A percentile compares a stretch with the other conserved stretches of the same genome.
These are phyloP conservation scores for Trichoderma atroviride DNA, from an alignment of 2,329 filamentous ascomycete species.

Conservation along the genomic window DNA sequence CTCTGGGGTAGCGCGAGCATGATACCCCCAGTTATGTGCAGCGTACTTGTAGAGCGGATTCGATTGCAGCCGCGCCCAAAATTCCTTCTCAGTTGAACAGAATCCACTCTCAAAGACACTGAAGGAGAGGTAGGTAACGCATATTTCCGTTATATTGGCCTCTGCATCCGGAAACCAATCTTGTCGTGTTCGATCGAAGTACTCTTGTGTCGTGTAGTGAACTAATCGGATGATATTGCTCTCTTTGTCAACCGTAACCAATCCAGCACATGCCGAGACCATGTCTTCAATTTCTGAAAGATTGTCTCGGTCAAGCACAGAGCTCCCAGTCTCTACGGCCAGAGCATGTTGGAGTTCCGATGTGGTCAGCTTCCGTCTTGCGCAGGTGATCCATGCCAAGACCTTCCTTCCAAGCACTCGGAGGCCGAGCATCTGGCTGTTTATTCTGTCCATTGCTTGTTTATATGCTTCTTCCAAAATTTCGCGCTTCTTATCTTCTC, in stretches of 20 bases:
- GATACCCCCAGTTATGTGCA: background rate
- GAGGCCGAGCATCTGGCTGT: background rate
- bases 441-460: background rate
- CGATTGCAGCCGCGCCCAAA: background rate
- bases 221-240: conserved; percentile 16
- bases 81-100: background rate
- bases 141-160: background rate
- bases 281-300: background rate
- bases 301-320: background rate
- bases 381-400: background rate
- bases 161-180: conserved; percentile 11
- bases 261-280: conserved; percentile 8
- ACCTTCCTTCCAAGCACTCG: background rate
- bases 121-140: conserved; percentile 8
- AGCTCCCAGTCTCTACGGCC: background rate
- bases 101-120: background rate
- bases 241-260: conserved; percentile 6
- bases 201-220: conserved; percentile 12
- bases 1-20: background rate
- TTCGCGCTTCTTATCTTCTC: background rate
- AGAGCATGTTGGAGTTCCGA: background rate
- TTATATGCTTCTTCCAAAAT: background rate
- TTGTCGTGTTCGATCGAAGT: background rate
- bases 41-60: background rate
- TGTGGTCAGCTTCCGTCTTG: background rate